Percentiles rank a stretch among this genome's conserved stretches.
phyloP scores from a whole-genome alignment of 805 yeast species.

The Candida pini region DNA sequence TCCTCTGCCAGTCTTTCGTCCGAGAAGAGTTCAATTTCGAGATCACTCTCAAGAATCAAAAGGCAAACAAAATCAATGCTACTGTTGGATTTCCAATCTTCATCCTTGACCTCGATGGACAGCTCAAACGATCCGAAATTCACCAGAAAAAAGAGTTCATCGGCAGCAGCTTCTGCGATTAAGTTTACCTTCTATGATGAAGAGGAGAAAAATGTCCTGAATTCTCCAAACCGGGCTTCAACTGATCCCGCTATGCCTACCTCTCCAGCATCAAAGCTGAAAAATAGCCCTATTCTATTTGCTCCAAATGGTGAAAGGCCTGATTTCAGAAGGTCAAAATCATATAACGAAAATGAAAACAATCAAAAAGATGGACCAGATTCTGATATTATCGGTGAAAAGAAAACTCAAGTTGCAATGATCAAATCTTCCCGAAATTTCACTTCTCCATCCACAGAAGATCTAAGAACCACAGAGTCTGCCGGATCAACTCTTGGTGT shows the following conservation, averaged over 20 bases:
- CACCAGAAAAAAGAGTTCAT: neutral
- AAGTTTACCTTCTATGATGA: neutral
- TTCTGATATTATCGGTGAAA: neutral
- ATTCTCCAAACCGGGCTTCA: neutral
- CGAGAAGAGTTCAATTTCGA: neutral
- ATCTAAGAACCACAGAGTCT: neutral
- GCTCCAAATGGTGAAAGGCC: slow-evolving; percentile 9
- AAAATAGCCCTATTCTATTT: no score
- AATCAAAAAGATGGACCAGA: neutral
- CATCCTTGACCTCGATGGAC: neutral
- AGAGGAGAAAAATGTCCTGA: neutral
- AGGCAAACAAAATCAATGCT: neutral
- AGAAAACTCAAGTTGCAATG: neutral
- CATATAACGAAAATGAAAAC: slow-evolving; percentile 13
- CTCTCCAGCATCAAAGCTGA: neutral
- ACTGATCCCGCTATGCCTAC: neutral
- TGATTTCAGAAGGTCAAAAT: slow-evolving; percentile 13
- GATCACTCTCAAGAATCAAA: neutral
- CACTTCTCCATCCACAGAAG: no score
- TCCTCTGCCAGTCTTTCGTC: neutral
- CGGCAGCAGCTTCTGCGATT: neutral
- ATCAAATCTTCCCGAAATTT: no score
- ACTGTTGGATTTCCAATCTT: neutral
- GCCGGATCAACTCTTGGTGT: neutral
- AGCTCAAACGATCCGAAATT: neutral